These are phyloP conservation scores for Ceratobasidium sp. DNA, from an alignment of 1,284 basidiomycete species.

Conservation along the genomic window DNA sequence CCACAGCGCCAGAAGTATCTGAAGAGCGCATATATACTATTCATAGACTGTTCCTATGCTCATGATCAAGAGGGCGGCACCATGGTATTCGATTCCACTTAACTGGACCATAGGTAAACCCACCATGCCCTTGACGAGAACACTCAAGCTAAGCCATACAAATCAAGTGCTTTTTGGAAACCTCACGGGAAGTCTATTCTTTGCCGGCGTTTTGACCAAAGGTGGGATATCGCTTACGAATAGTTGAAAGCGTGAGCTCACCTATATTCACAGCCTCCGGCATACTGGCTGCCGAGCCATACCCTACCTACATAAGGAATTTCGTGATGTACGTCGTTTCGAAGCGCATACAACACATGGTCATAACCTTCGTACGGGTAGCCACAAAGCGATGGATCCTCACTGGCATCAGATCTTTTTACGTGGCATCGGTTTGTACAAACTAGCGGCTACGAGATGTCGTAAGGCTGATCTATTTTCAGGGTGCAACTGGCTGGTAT, in stretches of 20 bases:
- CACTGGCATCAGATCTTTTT: constrained; percentile 78
- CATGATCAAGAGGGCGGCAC: constrained; percentile 63
- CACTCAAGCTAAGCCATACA: neutral
- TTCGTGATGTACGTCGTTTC: constrained; percentile 61
- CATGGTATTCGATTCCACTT: constrained; percentile 69
- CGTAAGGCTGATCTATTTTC: neutral
- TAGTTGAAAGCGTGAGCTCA: constrained; percentile 11
- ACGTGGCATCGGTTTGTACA: constrained; percentile 63
- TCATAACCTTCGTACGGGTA: constrained; percentile 45
- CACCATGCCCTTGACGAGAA: neutral
- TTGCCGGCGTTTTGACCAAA: constrained; percentile 69
- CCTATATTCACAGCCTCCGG: constrained; percentile 56
- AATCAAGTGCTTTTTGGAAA: constrained; percentile 71
- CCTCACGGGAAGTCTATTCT: constrained; percentile 72
- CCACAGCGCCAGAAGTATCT: neutral
- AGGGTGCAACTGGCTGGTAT: constrained; percentile 78
- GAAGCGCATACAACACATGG: neutral
- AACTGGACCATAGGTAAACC: constrained; percentile 71
- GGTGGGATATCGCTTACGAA: constrained; percentile 52
- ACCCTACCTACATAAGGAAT: constrained; percentile 58
- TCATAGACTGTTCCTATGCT: constrained; percentile 75
- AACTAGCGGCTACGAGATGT: neutral
- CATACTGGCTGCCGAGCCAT: constrained; percentile 65
- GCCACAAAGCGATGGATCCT: constrained; percentile 68
- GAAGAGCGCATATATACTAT: neutral